Evolutionary conservation across 192 early-diverging fungal species (phyloP).

Genomic region (Entomortierella parvispora): DNA sequence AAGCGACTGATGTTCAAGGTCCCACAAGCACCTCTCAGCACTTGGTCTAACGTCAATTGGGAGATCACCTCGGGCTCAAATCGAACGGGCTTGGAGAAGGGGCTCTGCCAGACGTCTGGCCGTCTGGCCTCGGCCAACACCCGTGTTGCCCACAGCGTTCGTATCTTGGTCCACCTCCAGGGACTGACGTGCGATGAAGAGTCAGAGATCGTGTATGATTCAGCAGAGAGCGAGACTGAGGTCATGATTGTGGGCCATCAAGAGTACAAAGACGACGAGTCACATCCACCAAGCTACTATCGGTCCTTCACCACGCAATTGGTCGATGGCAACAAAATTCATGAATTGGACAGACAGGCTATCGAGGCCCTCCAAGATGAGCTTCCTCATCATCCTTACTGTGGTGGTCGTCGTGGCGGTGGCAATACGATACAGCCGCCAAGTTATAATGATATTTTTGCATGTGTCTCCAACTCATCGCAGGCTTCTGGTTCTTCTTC

Average conservation of each 20-base stretch:
- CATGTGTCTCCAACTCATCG: not conserved
- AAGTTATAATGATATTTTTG: constrained; percentile 24
- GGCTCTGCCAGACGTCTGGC: constrained; percentile 31
- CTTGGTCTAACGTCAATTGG: constrained; percentile 13
- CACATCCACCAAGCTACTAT: constrained; percentile 36
- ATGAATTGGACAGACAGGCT: constrained; percentile 35
- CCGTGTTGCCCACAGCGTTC: constrained; percentile 22
- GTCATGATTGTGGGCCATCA: constrained; percentile 36
- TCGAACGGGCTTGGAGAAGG: constrained; percentile 18
- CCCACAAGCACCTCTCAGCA: constrained; percentile 15
- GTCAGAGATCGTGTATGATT: not conserved
- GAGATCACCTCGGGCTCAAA: not conserved
- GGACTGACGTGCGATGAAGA: constrained; percentile 14
- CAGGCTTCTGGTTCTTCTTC: not conserved
- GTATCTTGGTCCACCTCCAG: constrained; percentile 12
- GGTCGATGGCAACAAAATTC: constrained; percentile 33
- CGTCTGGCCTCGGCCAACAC: not conserved
- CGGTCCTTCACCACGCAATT: constrained; percentile 34
- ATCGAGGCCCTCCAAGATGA: constrained; percentile 39
- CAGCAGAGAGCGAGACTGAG: constrained; percentile 15
- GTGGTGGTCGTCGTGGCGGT: no score
- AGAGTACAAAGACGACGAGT: constrained; percentile 36
- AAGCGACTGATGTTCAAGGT: constrained; percentile 46
- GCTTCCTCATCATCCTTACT: not conserved
- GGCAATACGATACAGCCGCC: constrained; percentile 2